A percentile compares a stretch with the other conserved stretches of the same genome.
Conservation (phyloP, 2,329 filamentous ascomycete genomes). For the Mycosphaerelloides madeirae region DNA sequence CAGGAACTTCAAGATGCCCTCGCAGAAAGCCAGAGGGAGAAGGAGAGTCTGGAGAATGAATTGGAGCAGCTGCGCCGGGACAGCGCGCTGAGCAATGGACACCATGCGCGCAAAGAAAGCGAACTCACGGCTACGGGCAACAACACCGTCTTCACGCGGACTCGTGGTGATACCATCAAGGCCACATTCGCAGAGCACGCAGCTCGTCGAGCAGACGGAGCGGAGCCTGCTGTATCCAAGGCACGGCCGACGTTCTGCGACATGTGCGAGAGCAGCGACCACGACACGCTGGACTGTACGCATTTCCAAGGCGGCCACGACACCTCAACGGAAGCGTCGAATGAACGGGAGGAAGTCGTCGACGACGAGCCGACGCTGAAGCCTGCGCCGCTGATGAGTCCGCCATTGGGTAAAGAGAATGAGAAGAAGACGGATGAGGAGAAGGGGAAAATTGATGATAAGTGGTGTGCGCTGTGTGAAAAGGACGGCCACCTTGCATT, state of each 20-base stretch:
- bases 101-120: conserved; percentile 32
- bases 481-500: conserved; percentile 87
- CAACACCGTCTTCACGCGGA: conserved; percentile 20
- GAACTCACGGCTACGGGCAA: conserved; percentile 25
- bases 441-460: conserved; percentile 50
- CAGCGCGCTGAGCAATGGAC: conserved; percentile 36
- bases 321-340: conserved; percentile 11
- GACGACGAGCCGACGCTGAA: conserved; percentile 11
- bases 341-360: conserved; percentile 7
- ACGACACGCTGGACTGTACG: conserved; percentile 90
- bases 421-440: conserved; percentile 9
- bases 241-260: conserved; percentile 69
- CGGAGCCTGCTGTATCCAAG: conserved; percentile 3
- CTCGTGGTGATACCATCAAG: conserved; percentile 54
- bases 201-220: conserved; percentile 45
- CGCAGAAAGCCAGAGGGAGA: conserved; percentile 73
- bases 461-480: conserved; percentile 97
- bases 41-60: conserved; percentile 81
- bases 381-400: conserved; percentile 13
- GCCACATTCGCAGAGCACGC: conserved; percentile 59
- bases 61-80: conserved; percentile 58
- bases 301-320: conserved; percentile 20
- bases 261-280: conserved; percentile 85
- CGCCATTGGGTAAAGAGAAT: conserved; percentile 14
- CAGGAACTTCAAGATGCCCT: conserved; percentile 55